phyloP scores from a whole-genome alignment of 1,139 yeast genomes.

The Candida sp. region DNA sequence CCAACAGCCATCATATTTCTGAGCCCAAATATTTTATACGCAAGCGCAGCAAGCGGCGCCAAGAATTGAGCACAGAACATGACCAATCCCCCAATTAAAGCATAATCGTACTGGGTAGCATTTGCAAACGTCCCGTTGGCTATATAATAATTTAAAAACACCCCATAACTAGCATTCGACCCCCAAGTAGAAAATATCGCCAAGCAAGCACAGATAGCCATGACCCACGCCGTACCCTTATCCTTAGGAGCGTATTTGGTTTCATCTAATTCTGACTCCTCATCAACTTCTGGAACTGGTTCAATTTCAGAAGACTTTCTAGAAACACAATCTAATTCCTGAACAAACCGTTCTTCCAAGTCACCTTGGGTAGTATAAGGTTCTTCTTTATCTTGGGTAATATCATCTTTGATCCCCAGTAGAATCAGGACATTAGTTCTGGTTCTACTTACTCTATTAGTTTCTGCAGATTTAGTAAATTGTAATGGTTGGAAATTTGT shows the following conservation, averaged over 20 bases:
- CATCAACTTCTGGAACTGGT: conserved; percentile 7
- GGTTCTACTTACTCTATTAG: not conserved
- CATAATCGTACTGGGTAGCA: conserved; percentile 58
- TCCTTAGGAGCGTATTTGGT: conserved; percentile 52
- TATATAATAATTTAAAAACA: conserved; percentile 58
- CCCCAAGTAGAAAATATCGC: conserved; percentile 69
- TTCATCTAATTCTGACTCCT: conserved; percentile 9
- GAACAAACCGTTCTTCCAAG: conserved; percentile 20
- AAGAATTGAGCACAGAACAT: conserved; percentile 55
- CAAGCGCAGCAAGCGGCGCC: conserved; percentile 49
- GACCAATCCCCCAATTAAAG: conserved; percentile 66
- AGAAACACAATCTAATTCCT: conserved; percentile 18
- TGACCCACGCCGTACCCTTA: conserved; percentile 71
- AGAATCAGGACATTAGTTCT: conserved; percentile 2
- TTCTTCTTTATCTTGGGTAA: not conserved
- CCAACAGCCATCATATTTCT: conserved; percentile 44
- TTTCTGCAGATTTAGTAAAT: not conserved
- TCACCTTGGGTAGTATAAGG: conserved; percentile 7
- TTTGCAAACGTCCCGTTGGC: conserved; percentile 46
- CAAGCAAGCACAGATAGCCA: conserved; percentile 51
- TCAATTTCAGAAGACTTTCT: conserved; percentile 7
- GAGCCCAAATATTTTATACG: conserved; percentile 32
- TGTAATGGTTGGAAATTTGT: not conserved
- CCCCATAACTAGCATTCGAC: conserved; percentile 66
- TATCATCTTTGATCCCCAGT: conserved; percentile 2